Evolutionary conservation across 139 green algal genomes (phyloP).

Genomic region (Asterochloris sp.): DNA sequence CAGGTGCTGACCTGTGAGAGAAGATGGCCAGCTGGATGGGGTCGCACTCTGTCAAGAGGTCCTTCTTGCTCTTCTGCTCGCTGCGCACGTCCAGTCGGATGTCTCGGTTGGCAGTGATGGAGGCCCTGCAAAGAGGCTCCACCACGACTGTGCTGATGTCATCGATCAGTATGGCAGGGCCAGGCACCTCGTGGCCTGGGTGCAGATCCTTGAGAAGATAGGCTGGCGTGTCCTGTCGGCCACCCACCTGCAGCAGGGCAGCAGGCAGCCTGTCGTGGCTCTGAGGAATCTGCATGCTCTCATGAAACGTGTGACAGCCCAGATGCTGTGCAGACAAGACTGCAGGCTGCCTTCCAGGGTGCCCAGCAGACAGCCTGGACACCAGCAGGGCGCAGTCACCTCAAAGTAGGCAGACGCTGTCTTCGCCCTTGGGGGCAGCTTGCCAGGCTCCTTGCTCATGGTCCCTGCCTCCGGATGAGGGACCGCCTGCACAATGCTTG

Average conservation of each 20-base stretch:
- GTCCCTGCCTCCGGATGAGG: conserved; percentile 26
- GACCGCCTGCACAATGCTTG: conserved; percentile 5
- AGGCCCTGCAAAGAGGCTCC: conserved; percentile 80
- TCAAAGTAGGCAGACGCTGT: conserved; percentile 56
- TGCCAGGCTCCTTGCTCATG: conserved; percentile 14
- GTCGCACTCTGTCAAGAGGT: conserved; percentile 51
- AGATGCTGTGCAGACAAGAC: no score
- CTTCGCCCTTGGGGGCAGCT: conserved; percentile 44
- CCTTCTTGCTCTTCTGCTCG: conserved; percentile 2
- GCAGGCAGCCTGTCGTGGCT: background rate
- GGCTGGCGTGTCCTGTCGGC: conserved; percentile 70
- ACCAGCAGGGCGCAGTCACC: background rate
- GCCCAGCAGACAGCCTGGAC: background rate
- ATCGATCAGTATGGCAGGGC: conserved; percentile 93
- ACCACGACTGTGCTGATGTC: conserved; percentile 89
- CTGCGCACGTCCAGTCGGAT: conserved; percentile 70
- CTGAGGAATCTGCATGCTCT: background rate
- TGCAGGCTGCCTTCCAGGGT: background rate
- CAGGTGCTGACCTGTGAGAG: conserved; percentile 63
- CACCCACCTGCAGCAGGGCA: conserved; percentile 51
- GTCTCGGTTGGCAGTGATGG: conserved; percentile 70
- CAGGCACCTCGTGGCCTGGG: conserved; percentile 56
- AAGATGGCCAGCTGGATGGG: conserved; percentile 95
- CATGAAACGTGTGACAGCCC: background rate
- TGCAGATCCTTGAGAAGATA: conserved; percentile 65